Evolutionary conservation across 768 basidiomycete genomes (phyloP), one percentile per base, ranked within the genome.

Genomic region (Sarcodon sp.): DNA sequence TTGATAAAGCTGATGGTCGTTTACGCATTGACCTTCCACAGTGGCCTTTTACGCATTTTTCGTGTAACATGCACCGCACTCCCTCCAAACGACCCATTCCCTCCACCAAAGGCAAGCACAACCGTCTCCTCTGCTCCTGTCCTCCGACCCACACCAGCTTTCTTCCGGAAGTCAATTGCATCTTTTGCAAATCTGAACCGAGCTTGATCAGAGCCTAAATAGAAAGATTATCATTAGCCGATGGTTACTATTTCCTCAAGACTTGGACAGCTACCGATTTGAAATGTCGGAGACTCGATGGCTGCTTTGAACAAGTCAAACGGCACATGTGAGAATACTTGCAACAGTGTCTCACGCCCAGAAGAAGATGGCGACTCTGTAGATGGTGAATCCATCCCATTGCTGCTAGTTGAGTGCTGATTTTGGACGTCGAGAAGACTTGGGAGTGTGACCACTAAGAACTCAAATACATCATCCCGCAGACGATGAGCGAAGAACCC

Each of bases 181-280:
- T 88, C 87, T 64, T 92, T 93, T 3, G 89, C 88, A 65, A 93
- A 93, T 58, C 83, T 84, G 69, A 92, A 96, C 43, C 90, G 79
- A 51, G 79, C 77, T 61, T 92, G 89, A 65, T 87, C 86, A 50
- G 84, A 77, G 16, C 82, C 85, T 84, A 62, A 44, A 21, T 21
- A 27, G 34, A 35, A 4, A 48, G 27, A 15, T 50, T 39, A 8
- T n/a, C 9, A 12, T 45, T 6, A 45, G 33, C 43, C 31, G 6
- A 31, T n/a, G 33, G 33, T 10, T 10, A 15, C 45, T 15, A 13
- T 45, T n/a, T 15, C 16, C 33, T 16, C 34, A 49, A 33, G n/a
- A 33, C 16, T 15, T 10, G 34, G 36, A 10, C 27, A 61, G 70
- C 50, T 52, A 87, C 87, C 87, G 52, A 90, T 84, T 61, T 80